Conservation (phyloP, 305 asterid genomes). For the Solanum hybrid region DNA sequence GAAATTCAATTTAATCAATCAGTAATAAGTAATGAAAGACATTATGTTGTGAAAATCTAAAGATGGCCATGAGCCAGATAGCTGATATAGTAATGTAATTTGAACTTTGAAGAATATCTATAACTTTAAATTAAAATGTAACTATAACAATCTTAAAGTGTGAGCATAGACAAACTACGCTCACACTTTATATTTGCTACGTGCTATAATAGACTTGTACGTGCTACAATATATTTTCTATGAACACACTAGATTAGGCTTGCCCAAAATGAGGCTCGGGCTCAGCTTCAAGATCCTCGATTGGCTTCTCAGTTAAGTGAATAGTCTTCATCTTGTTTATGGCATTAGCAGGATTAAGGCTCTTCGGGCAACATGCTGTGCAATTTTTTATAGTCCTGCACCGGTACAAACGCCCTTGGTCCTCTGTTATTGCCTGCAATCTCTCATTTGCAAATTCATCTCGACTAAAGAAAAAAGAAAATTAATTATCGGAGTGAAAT, state of each 20-base stretch:
- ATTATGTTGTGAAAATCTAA: neutral
- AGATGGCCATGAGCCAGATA: neutral
- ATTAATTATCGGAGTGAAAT: neutral
- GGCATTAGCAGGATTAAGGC: conserved; percentile 61
- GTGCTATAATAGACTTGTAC: neutral
- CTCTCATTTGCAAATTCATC: conserved; percentile 58
- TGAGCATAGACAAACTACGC: neutral
- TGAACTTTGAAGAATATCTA: neutral
- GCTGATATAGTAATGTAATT: neutral
- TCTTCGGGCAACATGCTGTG: conserved; percentile 49
- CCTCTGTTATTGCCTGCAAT: conserved; percentile 46
- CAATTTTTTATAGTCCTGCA: conserved; percentile 67
- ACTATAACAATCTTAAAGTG: no score
- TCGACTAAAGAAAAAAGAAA: conserved; percentile 23
- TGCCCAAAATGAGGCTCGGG: conserved; percentile 2
- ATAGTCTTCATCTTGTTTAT: conserved; percentile 55
- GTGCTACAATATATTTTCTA: no score
- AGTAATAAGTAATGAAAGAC: neutral
- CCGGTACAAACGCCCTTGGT: conserved; percentile 31
- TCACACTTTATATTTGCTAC: neutral
- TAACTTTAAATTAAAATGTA: no score
- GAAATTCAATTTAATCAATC: neutral
- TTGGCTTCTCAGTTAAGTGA: conserved; percentile 21
- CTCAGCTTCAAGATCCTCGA: conserved; percentile 24
- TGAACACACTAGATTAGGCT: neutral